Percentiles rank a stretch among this genome's conserved stretches.
These are phyloP conservation scores for Trichophyton benhamiae DNA, from an alignment of 2,329 filamentous ascomycete genomes.

Conservation along the genomic window DNA sequence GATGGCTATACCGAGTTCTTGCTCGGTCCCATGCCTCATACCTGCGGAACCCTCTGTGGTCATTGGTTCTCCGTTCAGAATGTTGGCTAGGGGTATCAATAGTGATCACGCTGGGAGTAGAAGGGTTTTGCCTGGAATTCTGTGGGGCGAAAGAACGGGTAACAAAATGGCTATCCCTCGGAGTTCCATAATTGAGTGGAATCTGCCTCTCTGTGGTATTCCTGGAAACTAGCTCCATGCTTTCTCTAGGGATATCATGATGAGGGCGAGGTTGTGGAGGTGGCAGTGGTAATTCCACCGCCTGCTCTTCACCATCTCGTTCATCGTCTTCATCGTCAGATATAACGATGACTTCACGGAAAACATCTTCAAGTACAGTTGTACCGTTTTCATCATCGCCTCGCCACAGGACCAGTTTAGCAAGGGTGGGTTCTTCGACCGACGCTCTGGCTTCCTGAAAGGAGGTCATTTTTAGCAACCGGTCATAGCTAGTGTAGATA, in stretches of 20 bases:
- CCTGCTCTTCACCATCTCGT: slow-evolving; percentile 18
- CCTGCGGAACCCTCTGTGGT: slow-evolving; percentile 35
- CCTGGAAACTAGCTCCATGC: slow-evolving; percentile 34
- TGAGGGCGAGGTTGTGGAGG: background rate
- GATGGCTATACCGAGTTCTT: slow-evolving; percentile 28
- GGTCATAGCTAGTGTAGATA: slow-evolving; percentile 50
- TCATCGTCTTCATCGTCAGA: slow-evolving; percentile 48
- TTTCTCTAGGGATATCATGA: slow-evolving; percentile 24
- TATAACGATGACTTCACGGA: slow-evolving; percentile 52
- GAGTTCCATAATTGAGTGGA: background rate
- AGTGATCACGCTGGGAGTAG: background rate
- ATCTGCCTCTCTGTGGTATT: slow-evolving; percentile 26
- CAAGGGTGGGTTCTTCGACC: slow-evolving; percentile 44
- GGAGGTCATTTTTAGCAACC: slow-evolving; percentile 39
- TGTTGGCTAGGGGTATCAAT: background rate
- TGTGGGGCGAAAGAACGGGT: background rate
- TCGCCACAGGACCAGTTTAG: slow-evolving; percentile 50
- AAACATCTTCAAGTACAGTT: slow-evolving; percentile 47
- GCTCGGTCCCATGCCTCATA: slow-evolving; percentile 38
- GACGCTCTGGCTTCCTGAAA: slow-evolving; percentile 44
- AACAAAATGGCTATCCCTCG: background rate
- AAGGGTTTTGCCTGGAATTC: background rate
- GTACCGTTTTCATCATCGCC: slow-evolving; percentile 45
- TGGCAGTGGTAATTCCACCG: slow-evolving; percentile 6
- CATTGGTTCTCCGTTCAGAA: slow-evolving; percentile 24